phyloP scores from a whole-genome alignment of 2,329 filamentous ascomycete species.

The Paraconiothyrium brasiliense region DNA sequence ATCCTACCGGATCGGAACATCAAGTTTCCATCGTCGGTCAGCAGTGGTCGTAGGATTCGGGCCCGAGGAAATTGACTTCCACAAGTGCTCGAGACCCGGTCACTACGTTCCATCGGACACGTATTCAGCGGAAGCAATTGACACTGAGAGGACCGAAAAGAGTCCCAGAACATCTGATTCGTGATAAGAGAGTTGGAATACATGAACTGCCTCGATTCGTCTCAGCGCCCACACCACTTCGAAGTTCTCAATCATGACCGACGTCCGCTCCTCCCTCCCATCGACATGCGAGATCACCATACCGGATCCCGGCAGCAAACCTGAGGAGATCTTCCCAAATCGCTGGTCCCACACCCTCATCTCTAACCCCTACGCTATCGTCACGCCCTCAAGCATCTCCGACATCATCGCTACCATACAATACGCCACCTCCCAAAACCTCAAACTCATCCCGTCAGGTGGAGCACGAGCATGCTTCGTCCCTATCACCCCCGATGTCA shows the following conservation, averaged over 20 bases:
- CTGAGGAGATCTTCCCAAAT: background rate
- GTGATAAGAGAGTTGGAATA: too few relatives aligned
- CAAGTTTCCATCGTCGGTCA: background rate
- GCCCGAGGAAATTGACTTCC: too few relatives aligned
- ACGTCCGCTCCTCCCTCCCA: background rate
- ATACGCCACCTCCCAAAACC: slow-evolving; percentile 37
- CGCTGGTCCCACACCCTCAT: slow-evolving; percentile 4
- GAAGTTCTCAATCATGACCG: background rate
- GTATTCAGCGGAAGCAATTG: too few relatives aligned
- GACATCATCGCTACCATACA: slow-evolving; percentile 41
- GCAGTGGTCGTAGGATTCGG: background rate
- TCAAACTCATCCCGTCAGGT: slow-evolving; percentile 39
- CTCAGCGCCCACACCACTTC: background rate
- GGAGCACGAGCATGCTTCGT: slow-evolving; percentile 48
- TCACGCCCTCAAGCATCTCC: slow-evolving; percentile 36
- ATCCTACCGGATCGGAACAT: background rate
- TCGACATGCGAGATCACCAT: background rate
- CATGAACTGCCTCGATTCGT: background rate
- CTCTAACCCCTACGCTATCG: slow-evolving; percentile 32
- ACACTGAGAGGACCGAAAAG: too few relatives aligned
- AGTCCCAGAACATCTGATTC: too few relatives aligned
- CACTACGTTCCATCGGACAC: too few relatives aligned
- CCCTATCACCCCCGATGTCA: slow-evolving; percentile 32
- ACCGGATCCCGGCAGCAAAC: background rate
- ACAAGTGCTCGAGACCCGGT: background rate